Conservation (phyloP, 2,329 filamentous ascomycete species). For the Apiospora phragmitis region DNA sequence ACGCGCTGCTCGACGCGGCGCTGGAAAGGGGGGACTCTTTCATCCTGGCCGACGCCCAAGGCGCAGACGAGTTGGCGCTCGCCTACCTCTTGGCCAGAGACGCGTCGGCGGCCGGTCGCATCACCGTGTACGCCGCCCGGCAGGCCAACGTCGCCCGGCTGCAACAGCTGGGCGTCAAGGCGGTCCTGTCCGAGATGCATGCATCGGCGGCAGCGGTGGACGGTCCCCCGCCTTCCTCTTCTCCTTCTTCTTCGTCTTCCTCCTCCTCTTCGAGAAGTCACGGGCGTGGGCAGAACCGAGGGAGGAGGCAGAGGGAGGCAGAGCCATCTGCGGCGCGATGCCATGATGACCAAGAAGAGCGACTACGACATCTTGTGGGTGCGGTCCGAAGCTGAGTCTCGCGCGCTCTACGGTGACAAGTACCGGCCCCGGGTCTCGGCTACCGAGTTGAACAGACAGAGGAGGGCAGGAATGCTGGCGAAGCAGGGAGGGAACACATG, state of each 20-base stretch:
- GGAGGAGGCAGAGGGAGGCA: neutral
- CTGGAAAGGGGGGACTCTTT: neutral
- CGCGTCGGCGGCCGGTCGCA: neutral
- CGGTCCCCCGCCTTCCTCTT: neutral
- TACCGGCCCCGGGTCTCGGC: neutral
- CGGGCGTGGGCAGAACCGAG: neutral
- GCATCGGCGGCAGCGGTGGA: neutral
- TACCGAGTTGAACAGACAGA: neutral
- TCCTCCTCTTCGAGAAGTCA: neutral
- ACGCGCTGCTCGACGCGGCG: neutral
- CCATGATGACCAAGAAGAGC: neutral
- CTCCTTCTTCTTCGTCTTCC: neutral
- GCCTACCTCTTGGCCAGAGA: neutral
- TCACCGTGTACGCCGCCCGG: neutral
- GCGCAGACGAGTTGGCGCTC: neutral
- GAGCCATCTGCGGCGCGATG: neutral
- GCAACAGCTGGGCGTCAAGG: neutral
- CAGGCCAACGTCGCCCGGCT: neutral
- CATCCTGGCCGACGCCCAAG: neutral
- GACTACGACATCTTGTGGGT: neutral
- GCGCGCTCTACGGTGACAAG: neutral
- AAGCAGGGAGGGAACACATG: neutral
- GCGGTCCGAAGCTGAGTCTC: neutral
- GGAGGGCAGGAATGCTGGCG: neutral
- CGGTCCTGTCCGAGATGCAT: neutral